phyloP scores from a whole-genome alignment of 2,329 filamentous ascomycete genomes.

The Neurospora sp. region DNA sequence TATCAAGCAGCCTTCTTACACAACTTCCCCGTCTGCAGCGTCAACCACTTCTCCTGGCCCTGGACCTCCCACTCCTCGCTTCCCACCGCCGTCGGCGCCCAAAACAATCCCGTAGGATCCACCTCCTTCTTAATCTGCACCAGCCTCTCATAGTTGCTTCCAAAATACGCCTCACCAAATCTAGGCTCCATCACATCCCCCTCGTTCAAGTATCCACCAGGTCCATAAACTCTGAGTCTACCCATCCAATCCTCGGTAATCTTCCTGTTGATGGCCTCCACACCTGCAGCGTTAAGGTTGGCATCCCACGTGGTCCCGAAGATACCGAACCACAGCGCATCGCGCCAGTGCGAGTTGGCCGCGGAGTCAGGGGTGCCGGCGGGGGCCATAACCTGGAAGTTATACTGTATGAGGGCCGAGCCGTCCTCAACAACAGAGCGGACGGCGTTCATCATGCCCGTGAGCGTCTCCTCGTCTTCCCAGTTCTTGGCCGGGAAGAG shows the following conservation, averaged over 20 bases:
- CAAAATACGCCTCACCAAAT: slow-evolving; percentile 12
- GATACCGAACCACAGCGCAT: slow-evolving; percentile 29
- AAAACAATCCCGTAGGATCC: slow-evolving; percentile 16
- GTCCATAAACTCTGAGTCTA: slow-evolving; percentile 9
- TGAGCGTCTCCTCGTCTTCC: slow-evolving; percentile 19
- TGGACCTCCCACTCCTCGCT: slow-evolving; percentile 13
- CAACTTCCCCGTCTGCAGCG: slow-evolving; percentile 14
- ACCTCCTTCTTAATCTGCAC: slow-evolving; percentile 13
- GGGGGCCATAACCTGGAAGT: slow-evolving; percentile 23
- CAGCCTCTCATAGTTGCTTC: slow-evolving; percentile 13
- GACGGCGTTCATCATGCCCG: slow-evolving; percentile 24
- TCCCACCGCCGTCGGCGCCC: slow-evolving; percentile 15
- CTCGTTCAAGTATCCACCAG: slow-evolving; percentile 15
- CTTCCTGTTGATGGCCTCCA: slow-evolving; percentile 15
- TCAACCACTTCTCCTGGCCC: slow-evolving; percentile 11
- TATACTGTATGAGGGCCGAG: slow-evolving; percentile 31
- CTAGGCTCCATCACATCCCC: slow-evolving; percentile 15
- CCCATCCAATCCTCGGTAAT: slow-evolving; percentile 24
- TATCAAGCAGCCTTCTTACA: slow-evolving; percentile 8
- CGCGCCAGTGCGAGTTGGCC: slow-evolving; percentile 40
- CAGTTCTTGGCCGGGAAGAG: slow-evolving; percentile 12
- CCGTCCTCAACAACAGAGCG: slow-evolving; percentile 30
- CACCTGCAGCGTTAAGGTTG: neutral
- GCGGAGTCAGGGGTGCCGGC: slow-evolving; percentile 27
- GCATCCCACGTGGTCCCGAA: slow-evolving; percentile 19